Conservation (phyloP, 2,329 filamentous ascomycete genomes). For the Fusarium multiceps region DNA sequence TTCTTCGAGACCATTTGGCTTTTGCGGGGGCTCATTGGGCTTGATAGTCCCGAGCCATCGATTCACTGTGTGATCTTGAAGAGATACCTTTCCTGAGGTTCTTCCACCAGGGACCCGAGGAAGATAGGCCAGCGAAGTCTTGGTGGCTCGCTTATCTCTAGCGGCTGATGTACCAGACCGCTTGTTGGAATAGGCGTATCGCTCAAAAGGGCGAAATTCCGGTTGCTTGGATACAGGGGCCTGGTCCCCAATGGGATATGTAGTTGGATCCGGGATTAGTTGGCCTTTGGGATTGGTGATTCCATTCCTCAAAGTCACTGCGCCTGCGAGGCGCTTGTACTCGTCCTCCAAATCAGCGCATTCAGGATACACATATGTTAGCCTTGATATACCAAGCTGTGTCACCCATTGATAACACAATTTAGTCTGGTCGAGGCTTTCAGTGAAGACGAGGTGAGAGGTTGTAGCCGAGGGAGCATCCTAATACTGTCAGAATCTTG, state of each 20-base stretch:
- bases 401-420: slow-evolving; percentile 45
- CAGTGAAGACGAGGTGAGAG: slow-evolving; percentile 44
- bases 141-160: neutral
- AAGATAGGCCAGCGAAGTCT: neutral
- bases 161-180: slow-evolving; percentile 1
- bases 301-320: slow-evolving; percentile 39
- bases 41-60: slow-evolving; percentile 16
- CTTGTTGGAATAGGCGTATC: slow-evolving; percentile 36
- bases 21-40: neutral
- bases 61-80: neutral
- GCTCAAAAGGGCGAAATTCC: slow-evolving; percentile 29
- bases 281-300: slow-evolving; percentile 3
- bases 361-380: slow-evolving; percentile 42
- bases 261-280: slow-evolving; percentile 13
- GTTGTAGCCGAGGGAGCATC: neutral
- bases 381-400: slow-evolving; percentile 41
- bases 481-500: slow-evolving; percentile 32
- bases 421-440: slow-evolving; percentile 5
- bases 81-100: neutral
- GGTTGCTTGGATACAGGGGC: neutral
- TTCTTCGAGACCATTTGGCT: neutral
- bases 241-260: slow-evolving; percentile 3
- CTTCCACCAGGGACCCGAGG: neutral
- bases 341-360: slow-evolving; percentile 11
- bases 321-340: slow-evolving; percentile 29